Evolutionary conservation across 2,329 filamentous ascomycete genomes (phyloP), one percentile per base, ranked within the genome.

Genomic region (Fusarium sp.): DNA sequence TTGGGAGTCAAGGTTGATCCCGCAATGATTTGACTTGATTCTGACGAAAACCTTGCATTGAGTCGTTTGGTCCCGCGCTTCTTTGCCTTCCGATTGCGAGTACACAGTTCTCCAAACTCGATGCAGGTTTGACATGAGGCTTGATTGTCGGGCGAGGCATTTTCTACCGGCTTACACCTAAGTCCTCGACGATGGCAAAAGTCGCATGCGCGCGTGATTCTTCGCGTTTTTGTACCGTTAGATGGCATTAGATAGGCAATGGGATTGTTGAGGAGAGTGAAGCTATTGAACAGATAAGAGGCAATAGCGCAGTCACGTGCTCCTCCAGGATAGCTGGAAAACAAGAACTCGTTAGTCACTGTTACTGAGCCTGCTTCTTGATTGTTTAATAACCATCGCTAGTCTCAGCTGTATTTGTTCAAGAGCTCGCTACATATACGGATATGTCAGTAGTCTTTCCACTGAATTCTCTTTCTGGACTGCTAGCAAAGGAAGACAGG

Each of bases 371-470:
- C 18, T 11, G 4, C 4, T 38, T 38, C 6, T 38, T n/a, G 6
- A 7, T 38, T 34, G 16, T 10, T n/a, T 11, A 1, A 11, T 3
- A 7, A 18, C 5, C 6, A 11, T 38, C 6, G 34, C 18, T n/a
- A n/a, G 5, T 38, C 18, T 38, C 16, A 10, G 9, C 3, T 34
- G 16, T n/a, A 1, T n/a, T n/a, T 2, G 3, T 0, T 18, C 1
- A 11, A n/a, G 9, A 11, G 18, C 9, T 38, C 10, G 18, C 1
- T 18, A 11, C 18, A n/a, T n/a, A 18, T 38, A 38, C 9, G 18
- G 9, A 6, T 11, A 2, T n/a, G 16, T n/a, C 34, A 38, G 5
- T 38, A n/a, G 6, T 38, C 16, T 38, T 38, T n/a, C 16, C 10
- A 38, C 34, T 38, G 9, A 11, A 6, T 10, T n/a, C 2, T 18